A percentile compares a stretch with the other conserved stretches of the same genome.
phyloP scores from a whole-genome alignment of 768 basidiomycete genomes.

The Tricholoma saponaceum region DNA sequence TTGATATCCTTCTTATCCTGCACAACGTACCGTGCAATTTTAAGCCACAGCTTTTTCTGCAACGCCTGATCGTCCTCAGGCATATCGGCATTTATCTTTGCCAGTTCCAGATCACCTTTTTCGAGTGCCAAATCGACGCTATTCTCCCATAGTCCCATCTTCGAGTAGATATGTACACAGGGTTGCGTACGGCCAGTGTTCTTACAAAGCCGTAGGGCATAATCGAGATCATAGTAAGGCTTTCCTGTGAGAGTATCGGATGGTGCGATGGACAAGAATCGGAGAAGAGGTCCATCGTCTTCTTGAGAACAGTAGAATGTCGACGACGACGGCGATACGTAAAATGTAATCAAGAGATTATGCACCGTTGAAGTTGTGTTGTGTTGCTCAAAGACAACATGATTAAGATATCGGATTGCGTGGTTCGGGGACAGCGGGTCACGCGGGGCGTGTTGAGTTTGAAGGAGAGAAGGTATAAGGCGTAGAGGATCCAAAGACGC shows the following conservation, averaged over 20 bases:
- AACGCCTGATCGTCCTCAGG: conserved; percentile 86
- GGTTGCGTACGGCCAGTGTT: conserved; percentile 75
- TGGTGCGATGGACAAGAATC: conserved; percentile 81
- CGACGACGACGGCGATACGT: conserved; percentile 52
- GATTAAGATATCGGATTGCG: conserved; percentile 84
- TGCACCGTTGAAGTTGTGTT: conserved; percentile 86
- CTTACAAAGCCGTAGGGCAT: conserved; percentile 91
- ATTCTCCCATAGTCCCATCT: conserved; percentile 96
- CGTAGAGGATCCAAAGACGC: conserved; percentile 74
- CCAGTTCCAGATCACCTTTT: conserved; percentile 92
- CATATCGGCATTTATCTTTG: conserved; percentile 93
- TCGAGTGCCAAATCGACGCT: conserved; percentile 93
- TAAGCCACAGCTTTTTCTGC: conserved; percentile 94
- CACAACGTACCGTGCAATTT: conserved; percentile 97
- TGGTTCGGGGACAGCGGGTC: conserved; percentile 79
- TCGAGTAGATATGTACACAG: conserved; percentile 95
- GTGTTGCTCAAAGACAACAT: conserved; percentile 76
- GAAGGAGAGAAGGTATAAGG: conserved; percentile 85
- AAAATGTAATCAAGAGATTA: conserved; percentile 89
- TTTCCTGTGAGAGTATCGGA: conserved; percentile 76
- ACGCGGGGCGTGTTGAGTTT: conserved; percentile 67
- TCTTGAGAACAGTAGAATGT: conserved; percentile 27
- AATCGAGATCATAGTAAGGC: conserved; percentile 96
- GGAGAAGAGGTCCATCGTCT: conserved; percentile 75
- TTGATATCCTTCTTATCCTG: conserved; percentile 98